Evolutionary conservation across 2,329 filamentous ascomycete genomes (phyloP), one percentile per base, ranked within the genome.

Genomic region (Calonectria naviculata): DNA sequence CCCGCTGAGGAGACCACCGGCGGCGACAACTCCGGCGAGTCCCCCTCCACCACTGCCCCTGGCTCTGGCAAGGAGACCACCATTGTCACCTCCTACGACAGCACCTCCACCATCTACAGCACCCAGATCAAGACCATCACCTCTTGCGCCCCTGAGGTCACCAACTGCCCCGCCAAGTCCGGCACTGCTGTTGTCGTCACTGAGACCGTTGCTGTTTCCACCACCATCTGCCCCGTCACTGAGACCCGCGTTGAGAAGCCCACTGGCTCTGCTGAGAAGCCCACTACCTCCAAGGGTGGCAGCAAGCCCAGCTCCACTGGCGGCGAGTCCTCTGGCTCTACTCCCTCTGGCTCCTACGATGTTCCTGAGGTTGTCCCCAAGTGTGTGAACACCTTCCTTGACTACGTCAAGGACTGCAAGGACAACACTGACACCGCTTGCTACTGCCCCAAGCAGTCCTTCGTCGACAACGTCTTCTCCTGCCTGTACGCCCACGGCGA

Each of bases 311-410:
- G 76, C 49, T 78, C 75, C 15, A 73, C 74, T 6, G 71, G 62
- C 24, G 71, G 72, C 73, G 68, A 21, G 54, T 65, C 24, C 54
- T 72, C 74, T 21, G 28, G 82, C 29, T 71, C 82, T 44, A 76
- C 76, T 42, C 82, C 87, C 64, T 70, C 74, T 56, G 66, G 69
- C n/a, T 68, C 65, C 6, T 75, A 78, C 21, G 47, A 78, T 34
- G 68, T 77, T 58, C 95, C 95, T 69, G 85, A 87, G 29, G 89
- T 95, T 58, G 92, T 98, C 61, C 95, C 96, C 74, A 91, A 91
- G 81, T 98, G 96, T 88, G 87, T 98, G 85, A 97, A 96, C 90
- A 97, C 95, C 79, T 98, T 95, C 94, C 85, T 97, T 79, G 89
- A 90, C 81, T 85, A 88, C 72, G 89, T 93, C 62, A 71, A 79